A percentile compares a stretch with the other conserved stretches of the same genome.
Evolutionary conservation across 495 filamentous ascomycete species (phyloP).

Genomic region (Pyronema domesticum): DNA sequence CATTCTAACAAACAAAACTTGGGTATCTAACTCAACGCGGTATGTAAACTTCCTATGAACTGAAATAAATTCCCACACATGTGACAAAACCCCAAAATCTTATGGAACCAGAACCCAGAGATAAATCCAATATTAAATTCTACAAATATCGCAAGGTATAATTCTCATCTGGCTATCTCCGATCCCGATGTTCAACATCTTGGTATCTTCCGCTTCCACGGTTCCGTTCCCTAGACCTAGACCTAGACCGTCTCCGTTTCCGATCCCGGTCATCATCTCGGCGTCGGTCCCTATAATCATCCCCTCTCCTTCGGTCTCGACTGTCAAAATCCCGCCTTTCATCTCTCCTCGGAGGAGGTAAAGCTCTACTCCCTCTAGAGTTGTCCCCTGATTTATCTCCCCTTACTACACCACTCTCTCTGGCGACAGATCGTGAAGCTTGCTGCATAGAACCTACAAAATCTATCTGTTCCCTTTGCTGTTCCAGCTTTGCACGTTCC

Average conservation of each 20-base stretch:
- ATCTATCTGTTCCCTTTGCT: constrained; percentile 48
- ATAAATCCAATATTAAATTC: too few relatives aligned
- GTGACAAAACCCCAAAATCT: too few relatives aligned
- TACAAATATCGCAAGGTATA: too few relatives aligned
- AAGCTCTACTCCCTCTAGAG: constrained; percentile 21
- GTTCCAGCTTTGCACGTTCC: constrained; percentile 36
- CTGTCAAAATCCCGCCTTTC: constrained; percentile 9
- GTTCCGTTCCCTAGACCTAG: constrained; percentile 10
- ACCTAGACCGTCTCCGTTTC: constrained; percentile 12
- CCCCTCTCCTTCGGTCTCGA: constrained; percentile 17
- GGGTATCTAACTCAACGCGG: too few relatives aligned
- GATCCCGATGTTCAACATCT: constrained; percentile 6
- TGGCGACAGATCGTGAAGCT: constrained; percentile 25
- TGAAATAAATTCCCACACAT: too few relatives aligned
- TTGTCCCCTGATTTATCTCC: constrained; percentile 7
- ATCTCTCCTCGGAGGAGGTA: constrained; percentile 14
- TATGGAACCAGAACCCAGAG: too few relatives aligned
- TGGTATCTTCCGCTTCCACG: constrained; percentile 10
- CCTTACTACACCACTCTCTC: constrained; percentile 28
- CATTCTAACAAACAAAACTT: too few relatives aligned
- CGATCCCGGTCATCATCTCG: constrained; percentile 6
- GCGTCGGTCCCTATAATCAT: constrained; percentile 6
- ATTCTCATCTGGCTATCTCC: not conserved
- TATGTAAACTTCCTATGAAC: too few relatives aligned
- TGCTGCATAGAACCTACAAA: constrained; percentile 45